Base-by-base conservation (phyloP, 2,329 filamentous ascomycete genomes). In the Sclerotinia minor region DNA sequence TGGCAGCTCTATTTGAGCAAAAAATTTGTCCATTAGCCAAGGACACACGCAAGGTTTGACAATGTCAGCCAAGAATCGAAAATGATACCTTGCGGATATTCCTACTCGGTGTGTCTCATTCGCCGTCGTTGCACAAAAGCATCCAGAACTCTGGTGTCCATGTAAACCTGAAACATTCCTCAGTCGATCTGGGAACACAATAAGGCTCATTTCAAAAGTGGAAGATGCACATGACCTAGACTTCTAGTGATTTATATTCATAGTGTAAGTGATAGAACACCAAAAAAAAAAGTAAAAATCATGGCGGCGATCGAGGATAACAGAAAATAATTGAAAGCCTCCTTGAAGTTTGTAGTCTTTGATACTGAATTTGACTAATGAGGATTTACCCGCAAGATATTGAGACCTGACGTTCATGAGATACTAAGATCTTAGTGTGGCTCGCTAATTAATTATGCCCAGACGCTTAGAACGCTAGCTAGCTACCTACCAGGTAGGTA, bases 401-500 rank as follows among this genome's bases (percentile, higher is more conserved):
- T n/a, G n/a, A n/a, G n/a, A n/a, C n/a, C n/a, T 35, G 44, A 41
- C 15, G n/a, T 17, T 4, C 45, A 59, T 59, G 11, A 54, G 32
- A 41, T 13, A 21, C 64, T 53, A 67, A 67, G 24, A 44, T 67
- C 24, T 60, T 67, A 35, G 44, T 17, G 29, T 32, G 32, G 2
- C 24, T 67, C 64, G 64, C 64, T 67, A 67, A 67, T 49, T 15
- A 19, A 35, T 67, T 17, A 32, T 11, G 26, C 13, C 41, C 58
- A n/a, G 24, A 49, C 26, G 44, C 58, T 60, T 60, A 26, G 32
- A 63, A 26, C 38, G 35, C 45, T 41, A 52, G 45, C n/a, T 4
- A 24, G 21, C 19, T n/a, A 47, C 6, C 17, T 45, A 24, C 35
- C 15, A 29, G 3, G 5, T 5, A 32, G 17, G 26, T 32, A 32